Conservation (phyloP, 116 monocot species). For the Posidonia oceanica region DNA sequence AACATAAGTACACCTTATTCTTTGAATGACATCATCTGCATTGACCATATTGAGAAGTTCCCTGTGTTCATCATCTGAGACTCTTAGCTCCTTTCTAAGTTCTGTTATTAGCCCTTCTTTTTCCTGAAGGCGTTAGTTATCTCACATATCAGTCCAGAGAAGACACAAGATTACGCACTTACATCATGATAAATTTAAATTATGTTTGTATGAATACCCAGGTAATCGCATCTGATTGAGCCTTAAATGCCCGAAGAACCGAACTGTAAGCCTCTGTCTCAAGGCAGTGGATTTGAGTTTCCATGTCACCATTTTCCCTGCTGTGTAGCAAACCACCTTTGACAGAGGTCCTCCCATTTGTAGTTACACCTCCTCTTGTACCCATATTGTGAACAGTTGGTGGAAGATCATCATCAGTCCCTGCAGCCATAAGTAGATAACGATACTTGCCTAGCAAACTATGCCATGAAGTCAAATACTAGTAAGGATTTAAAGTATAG, state of each 20-base stretch:
- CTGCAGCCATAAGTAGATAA: constrained; percentile 9
- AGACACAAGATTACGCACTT: not conserved
- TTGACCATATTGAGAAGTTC: constrained; percentile 58
- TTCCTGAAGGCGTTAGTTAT: constrained; percentile 25
- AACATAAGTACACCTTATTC: constrained; percentile 35
- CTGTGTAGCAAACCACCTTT: constrained; percentile 20
- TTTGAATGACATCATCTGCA: constrained; percentile 57
- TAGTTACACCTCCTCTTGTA: constrained; percentile 31
- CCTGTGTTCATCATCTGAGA: constrained; percentile 61
- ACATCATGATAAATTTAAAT: not conserved
- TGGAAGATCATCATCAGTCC: constrained; percentile 86
- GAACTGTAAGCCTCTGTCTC: constrained; percentile 73
- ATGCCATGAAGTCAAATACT: not conserved
- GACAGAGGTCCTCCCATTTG: constrained; percentile 35
- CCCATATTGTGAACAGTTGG: constrained; percentile 47
- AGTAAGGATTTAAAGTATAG: not conserved
- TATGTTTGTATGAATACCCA: constrained; percentile 38
- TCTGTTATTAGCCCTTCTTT: constrained; percentile 80
- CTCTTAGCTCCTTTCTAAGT: constrained; percentile 66
- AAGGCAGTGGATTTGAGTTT: constrained; percentile 54
- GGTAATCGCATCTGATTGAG: constrained; percentile 76
- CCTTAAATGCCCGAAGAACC: constrained; percentile 78
- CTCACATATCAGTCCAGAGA: not conserved
- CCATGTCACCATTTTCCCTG: constrained; percentile 47
- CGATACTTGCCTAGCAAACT: not conserved